Base-by-base conservation (phyloP, 352 stramenopile genomes). In the Phytophthora melonis region DNA sequence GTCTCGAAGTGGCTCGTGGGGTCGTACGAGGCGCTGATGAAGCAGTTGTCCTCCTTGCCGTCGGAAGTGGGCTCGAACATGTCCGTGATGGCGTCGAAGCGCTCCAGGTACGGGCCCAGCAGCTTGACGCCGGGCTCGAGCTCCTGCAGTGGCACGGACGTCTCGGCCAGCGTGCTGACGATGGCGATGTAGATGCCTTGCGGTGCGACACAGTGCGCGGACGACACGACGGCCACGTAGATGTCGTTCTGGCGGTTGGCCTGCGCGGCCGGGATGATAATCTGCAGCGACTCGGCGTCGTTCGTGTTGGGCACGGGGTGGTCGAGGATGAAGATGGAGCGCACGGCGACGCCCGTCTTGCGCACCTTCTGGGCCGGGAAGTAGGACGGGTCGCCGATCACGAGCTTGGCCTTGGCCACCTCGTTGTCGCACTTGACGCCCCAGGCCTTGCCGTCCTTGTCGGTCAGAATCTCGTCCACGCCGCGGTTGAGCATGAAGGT, bases 401-500 rank as follows among this genome's bases (percentile, higher is more conserved):
- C 93, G 67, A 99, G 93, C 65, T 97, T 96, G 63, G 97, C 98
- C 81, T 98, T 98, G 32, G 98, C 98, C 78, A 99, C 97, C 81
- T 98, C 86, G 78, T 98, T 98, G 74, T 93, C 84, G 53, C 89
- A 84, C 21, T 88, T 84, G 58, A 98, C 93, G 64, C 98, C 98
- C 87, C 91, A 98, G 2, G 97, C 97, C 74, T 98, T 90, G 63
- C 95, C 97, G 57, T 97, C 80, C 49, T 89, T 89, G 77, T 99
- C 92, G 63, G 97, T 98, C 21, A 99, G 73, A 53, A 98, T 91
- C 78, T 98, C 92, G 59, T 97, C 92, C 14, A 99, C 94, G 61
- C 94, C 89, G 62, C 96, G 96, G 84, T 99, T 99, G 27, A 99
- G 91, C 98, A 99, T 99, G 78, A 99, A 99, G 49, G 98, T 99